These are phyloP conservation scores for Reticulascus tulasneorum DNA, from an alignment of 2,329 filamentous ascomycete species.

Conservation along the genomic window DNA sequence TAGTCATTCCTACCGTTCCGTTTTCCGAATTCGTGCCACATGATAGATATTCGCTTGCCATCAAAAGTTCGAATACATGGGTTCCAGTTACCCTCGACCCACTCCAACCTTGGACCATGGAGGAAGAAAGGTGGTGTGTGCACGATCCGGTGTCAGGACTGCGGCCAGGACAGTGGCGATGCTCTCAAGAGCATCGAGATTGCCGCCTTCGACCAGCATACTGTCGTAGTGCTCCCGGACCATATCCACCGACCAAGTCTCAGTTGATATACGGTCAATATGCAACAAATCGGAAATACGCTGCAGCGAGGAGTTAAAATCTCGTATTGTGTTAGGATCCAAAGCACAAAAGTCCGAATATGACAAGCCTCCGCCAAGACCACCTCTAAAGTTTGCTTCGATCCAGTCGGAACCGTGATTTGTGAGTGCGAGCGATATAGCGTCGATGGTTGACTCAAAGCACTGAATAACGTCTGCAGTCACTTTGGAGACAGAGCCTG, in stretches of 20 bases:
- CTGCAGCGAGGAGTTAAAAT: constrained; percentile 17
- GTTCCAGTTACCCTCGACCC: too few species aligned
- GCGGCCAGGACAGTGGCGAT: constrained; percentile 4
- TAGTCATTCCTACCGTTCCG: too few species aligned
- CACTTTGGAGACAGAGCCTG: neutral
- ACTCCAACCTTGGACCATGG: too few species aligned
- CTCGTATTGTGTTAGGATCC: constrained; percentile 18
- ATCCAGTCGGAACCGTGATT: constrained; percentile 21
- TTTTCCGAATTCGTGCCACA: too few species aligned
- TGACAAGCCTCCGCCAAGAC: constrained; percentile 10
- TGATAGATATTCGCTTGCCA: too few species aligned
- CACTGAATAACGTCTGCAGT: constrained; percentile 1
- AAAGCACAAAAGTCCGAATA: constrained; percentile 18
- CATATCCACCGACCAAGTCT: constrained; percentile 8
- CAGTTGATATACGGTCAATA: constrained; percentile 2
- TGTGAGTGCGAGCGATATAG: constrained; percentile 16
- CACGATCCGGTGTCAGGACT: constrained; percentile 15
- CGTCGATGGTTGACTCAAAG: constrained; percentile 13
- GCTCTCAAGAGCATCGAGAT: constrained; percentile 6
- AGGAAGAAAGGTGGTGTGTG: too few species aligned
- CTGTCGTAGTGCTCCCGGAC: constrained; percentile 3
- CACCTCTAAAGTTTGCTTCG: constrained; percentile 10
- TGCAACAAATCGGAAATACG: constrained; percentile 15
- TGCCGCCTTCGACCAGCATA: constrained; percentile 8
- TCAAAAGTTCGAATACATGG: too few species aligned